Evolutionary conservation across 78 protist species (phyloP).

Genomic region (Cavenderia fasciculata): DNA sequence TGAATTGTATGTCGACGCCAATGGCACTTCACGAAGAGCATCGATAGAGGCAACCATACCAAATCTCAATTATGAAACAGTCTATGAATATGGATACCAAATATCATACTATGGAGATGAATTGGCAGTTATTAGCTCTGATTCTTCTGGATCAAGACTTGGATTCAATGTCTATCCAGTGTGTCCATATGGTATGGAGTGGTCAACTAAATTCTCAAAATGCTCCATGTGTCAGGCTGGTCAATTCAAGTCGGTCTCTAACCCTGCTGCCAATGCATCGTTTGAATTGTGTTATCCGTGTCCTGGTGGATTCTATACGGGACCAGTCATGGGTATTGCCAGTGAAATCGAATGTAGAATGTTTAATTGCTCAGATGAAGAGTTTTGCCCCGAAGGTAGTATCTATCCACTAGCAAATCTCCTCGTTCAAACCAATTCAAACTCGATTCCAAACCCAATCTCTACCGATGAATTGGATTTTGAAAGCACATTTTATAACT

Average conservation of each 20-base stretch:
- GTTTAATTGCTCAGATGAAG: neutral
- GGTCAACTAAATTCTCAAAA: neutral
- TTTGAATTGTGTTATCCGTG: conserved; percentile 68
- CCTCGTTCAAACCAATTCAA: neutral
- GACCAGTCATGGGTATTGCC: neutral
- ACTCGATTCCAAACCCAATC: conserved; percentile 16
- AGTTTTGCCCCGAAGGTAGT: conserved; percentile 66
- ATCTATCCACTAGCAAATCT: conserved; percentile 10
- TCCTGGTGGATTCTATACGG: conserved; percentile 45
- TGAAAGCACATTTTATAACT: conserved; percentile 58
- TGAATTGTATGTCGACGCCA: neutral
- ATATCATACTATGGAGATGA: conserved; percentile 19
- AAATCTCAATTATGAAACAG: conserved; percentile 40
- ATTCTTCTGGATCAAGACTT: neutral
- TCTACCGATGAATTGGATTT: conserved; percentile 40
- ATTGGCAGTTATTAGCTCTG: conserved; percentile 15
- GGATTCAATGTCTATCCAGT: conserved; percentile 38
- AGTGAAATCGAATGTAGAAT: conserved; percentile 14
- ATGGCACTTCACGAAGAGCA: neutral
- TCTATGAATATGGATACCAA: conserved; percentile 31
- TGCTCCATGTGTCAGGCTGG: conserved; percentile 39
- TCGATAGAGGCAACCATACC: conserved; percentile 33
- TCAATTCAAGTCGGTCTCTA: conserved; percentile 18
- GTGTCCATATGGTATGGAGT: conserved; percentile 50
- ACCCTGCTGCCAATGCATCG: neutral